Evolutionary conservation across 2,329 filamentous ascomycete genomes (phyloP).

Genomic region (Colletotrichum godetiae): DNA sequence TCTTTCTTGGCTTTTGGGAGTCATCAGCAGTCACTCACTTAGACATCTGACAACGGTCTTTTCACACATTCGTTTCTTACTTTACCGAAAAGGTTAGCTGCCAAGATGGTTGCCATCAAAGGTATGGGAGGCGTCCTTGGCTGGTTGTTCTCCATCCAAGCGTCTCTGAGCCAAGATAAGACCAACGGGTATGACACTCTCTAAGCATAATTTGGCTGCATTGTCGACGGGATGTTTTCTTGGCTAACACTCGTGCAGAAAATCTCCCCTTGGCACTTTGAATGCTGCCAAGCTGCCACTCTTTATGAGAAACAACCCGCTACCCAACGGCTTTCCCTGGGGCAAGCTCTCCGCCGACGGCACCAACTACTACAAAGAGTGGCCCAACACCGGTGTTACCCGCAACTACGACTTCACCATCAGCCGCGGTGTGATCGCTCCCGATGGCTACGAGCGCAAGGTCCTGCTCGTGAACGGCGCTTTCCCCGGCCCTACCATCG

Average conservation of each 20-base stretch:
- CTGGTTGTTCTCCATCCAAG: slow-evolving; percentile 37
- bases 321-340: slow-evolving; percentile 64
- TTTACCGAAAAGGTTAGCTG: slow-evolving; percentile 10
- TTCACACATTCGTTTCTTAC: slow-evolving; percentile 1
- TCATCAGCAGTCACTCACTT: slow-evolving; percentile 21
- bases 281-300: slow-evolving; percentile 50
- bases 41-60: not conserved
- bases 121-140: slow-evolving; percentile 30
- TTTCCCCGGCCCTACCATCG: slow-evolving; percentile 75
- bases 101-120: slow-evolving; percentile 41
- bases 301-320: slow-evolving; percentile 61
- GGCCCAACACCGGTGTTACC: slow-evolving; percentile 65
- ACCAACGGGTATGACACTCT: slow-evolving; percentile 51
- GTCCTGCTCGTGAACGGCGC: slow-evolving; percentile 73
- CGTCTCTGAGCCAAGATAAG: slow-evolving; percentile 44
- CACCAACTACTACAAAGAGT: slow-evolving; percentile 62
- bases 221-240: not conserved
- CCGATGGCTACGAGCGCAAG: slow-evolving; percentile 65
- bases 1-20: not conserved
- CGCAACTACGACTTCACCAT: slow-evolving; percentile 66
- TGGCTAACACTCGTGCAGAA: slow-evolving; percentile 39
- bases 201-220: not conserved
- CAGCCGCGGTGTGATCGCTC: slow-evolving; percentile 60
- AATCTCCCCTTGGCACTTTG: slow-evolving; percentile 54
- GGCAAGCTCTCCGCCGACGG: slow-evolving; percentile 52